Base-by-base conservation (phyloP, 768 basidiomycete genomes). In the Pholiota microspora region DNA sequence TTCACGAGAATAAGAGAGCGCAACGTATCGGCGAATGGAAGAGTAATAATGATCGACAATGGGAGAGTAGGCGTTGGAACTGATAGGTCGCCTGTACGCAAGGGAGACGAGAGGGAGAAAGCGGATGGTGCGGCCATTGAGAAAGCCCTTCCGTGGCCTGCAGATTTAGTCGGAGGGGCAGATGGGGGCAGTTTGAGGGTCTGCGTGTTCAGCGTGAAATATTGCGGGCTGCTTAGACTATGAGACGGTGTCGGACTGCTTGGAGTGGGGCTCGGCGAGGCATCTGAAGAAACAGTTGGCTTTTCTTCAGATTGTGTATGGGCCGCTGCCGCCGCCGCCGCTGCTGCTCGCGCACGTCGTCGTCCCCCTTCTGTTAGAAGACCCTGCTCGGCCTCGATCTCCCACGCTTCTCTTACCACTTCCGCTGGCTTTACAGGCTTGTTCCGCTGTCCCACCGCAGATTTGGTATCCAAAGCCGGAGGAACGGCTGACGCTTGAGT, bases 321-420 rank as follows among this genome's bases (percentile, higher is more conserved):
- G 7, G 67, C 67, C 28, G 64, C 65, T 35, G 67, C 58, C 3
- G 66, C 62, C 2, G 77, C 76, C 15, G 80, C 81, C 4, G 72
- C 73, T 0, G 84, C 73, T 0, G 84, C 86, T 54, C 84, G 73
- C 18, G 84, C 83, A 16, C 86, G 78, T 31, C 88, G 73, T 59
- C 78, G 81, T 15, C 84, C 88, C 16, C 88, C 90, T 61, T 91
- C 91, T 0, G 88, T 88, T 27, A 86, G 64, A 45, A 91, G 65
- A 0, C 88, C 88, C 55, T 84, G 84, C 62, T 91, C 88, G 0
- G 86, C 87, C 55, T 89, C 88, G 27, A 88, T 76, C 59, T 92
- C 90, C 89, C 89, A 91, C n/a, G 76, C 66, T 62, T 91, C 90
- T 62, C 88, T 90, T 9, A 74, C 62, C 0, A 77, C 67, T 38